phyloP scores from a whole-genome alignment of 2,329 filamentous ascomycete genomes.

The Epichloe festucae region DNA sequence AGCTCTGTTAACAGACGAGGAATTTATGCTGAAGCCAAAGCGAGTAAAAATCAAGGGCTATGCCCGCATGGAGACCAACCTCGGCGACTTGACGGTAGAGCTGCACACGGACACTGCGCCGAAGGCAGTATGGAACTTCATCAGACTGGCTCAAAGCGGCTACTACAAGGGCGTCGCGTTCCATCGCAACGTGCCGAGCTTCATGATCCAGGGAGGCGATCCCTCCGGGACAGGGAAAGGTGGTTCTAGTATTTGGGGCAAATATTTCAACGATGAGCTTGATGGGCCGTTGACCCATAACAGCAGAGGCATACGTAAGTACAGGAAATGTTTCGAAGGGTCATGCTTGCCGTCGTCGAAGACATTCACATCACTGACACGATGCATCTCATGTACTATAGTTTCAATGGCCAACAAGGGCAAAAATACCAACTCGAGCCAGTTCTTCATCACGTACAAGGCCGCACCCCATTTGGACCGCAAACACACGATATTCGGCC shows the following conservation, averaged over 20 bases:
- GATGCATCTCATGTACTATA: constrained; percentile 6
- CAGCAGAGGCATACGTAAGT: constrained; percentile 49
- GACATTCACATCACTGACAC: background rate
- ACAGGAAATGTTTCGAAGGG: background rate
- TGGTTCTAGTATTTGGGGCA: constrained; percentile 85
- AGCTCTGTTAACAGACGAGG: constrained; percentile 79
- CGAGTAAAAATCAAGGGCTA: constrained; percentile 86
- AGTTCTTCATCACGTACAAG: constrained; percentile 90
- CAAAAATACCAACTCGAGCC: constrained; percentile 90
- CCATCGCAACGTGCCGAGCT: constrained; percentile 86
- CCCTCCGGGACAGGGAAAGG: constrained; percentile 84
- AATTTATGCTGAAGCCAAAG: constrained; percentile 89
- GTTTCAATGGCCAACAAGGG: constrained; percentile 95
- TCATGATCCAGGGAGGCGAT: constrained; percentile 97
- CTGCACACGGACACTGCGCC: constrained; percentile 84
- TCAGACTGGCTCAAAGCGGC: constrained; percentile 72
- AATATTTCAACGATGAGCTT: constrained; percentile 87
- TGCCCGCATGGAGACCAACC: constrained; percentile 73
- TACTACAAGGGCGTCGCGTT: constrained; percentile 80
- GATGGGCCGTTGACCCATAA: constrained; percentile 82
- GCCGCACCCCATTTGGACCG: constrained; percentile 73
- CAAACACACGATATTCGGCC: constrained; percentile 95
- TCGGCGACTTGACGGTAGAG: constrained; percentile 78
- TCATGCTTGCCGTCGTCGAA: background rate
- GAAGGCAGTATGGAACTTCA: constrained; percentile 93